phyloP scores from a whole-genome alignment of 2,329 filamentous ascomycete species.

The Aspergillus viridinutans region DNA sequence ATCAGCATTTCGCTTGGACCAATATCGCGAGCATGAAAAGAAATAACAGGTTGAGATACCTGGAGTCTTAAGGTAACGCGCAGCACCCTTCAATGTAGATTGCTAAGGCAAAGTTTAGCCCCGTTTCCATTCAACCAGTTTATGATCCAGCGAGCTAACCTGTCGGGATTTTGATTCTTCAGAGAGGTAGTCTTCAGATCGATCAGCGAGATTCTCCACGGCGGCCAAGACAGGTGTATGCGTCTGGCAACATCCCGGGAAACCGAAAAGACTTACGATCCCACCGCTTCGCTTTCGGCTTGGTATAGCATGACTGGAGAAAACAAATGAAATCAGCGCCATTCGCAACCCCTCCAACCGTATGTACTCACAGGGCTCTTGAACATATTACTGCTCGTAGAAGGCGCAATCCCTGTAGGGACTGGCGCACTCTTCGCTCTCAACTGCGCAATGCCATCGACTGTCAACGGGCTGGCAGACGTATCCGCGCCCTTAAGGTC shows the following conservation, averaged over 20 bases:
- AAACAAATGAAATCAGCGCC: slow-evolving; percentile 15
- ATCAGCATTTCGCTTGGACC: background rate
- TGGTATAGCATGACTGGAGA: slow-evolving; percentile 45
- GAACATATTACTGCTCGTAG: slow-evolving; percentile 76
- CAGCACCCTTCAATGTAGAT: slow-evolving; percentile 77
- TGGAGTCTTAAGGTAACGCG: slow-evolving; percentile 71
- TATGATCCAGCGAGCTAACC: slow-evolving; percentile 19
- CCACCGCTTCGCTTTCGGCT: slow-evolving; percentile 77
- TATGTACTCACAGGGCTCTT: slow-evolving; percentile 60
- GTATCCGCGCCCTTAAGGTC: slow-evolving; percentile 12
- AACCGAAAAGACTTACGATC: slow-evolving; percentile 60
- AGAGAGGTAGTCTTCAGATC: slow-evolving; percentile 51
- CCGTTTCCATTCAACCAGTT: background rate
- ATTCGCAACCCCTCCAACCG: background rate
- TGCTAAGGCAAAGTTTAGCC: slow-evolving; percentile 39
- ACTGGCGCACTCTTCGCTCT: slow-evolving; percentile 66
- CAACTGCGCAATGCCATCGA: slow-evolving; percentile 63
- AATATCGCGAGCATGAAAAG: background rate
- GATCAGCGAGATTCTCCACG: background rate
- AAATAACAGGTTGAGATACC: slow-evolving; percentile 35
- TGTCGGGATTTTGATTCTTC: slow-evolving; percentile 55
- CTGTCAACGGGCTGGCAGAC: slow-evolving; percentile 47
- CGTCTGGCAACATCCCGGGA: background rate
- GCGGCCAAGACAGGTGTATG: background rate
- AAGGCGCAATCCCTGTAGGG: slow-evolving; percentile 70